Base-by-base conservation (phyloP, 202 grass and related monocot species). In the Zoysia matrella region DNA sequence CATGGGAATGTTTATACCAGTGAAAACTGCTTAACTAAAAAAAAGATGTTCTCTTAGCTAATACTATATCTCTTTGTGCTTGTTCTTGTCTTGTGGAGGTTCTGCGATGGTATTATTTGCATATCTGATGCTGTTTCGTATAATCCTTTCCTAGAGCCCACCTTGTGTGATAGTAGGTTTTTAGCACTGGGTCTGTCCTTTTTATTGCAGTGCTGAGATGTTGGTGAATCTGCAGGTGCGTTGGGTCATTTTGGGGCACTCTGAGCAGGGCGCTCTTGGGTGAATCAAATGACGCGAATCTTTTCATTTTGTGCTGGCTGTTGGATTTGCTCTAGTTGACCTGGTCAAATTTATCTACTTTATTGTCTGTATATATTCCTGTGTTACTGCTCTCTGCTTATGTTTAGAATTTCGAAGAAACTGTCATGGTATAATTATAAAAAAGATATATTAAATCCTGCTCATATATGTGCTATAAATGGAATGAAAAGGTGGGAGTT, bases 231-330 rank as follows among this genome's bases (percentile, higher is more conserved):
- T 94, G 71, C 84, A 88, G 78, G 90, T 94, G 52, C 91, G 91
- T 22, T 97, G 89, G 86, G 89, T 91, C 69, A 97, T 97, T 84
- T 79, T 97, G 79, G 91, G 91, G 56, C 94, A 97, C 68, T 97
- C 94, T 60, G 94, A 97, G 82, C 65, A 91, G 61, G 73, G 74
- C 77, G 45, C 82, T 97, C 56, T 54, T 97, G 67, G 64, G 71
- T 8, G 94, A 97, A 91, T 91, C 94, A 72, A 93, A 73, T 62
- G 82, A 91, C 57, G 94, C 88, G 65, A 82, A 88, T 86, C 22
- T 11, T 42, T 69, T 10, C 12, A 76, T 45, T 74, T 4, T 76
- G 15, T 60, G 55, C 73, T 52, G 64, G 67, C 58, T 75, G 42
- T 76, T 74, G 36, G 56, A 55, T 83, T 83, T 67, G 30, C 36